A percentile compares a stretch with the other conserved stretches of the same genome.
Conservation (phyloP, 345 rosid genomes). For the Eucalyptus paniculata region DNA sequence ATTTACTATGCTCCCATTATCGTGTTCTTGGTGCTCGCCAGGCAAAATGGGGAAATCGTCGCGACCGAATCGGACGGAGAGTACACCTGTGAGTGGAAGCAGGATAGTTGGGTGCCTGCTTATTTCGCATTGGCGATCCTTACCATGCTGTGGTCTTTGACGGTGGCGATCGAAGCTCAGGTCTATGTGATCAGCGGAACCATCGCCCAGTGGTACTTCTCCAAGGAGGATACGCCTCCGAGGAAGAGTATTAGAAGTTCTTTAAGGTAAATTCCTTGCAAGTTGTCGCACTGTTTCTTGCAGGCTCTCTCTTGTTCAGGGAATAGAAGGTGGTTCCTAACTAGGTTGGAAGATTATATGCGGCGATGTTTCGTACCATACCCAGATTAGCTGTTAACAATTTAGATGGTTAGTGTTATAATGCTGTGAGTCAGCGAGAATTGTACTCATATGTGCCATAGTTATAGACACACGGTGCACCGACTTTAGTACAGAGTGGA, state of each 20-base stretch:
- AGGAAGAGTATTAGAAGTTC: conserved; percentile 61
- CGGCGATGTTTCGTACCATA: background rate
- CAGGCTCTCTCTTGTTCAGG: background rate
- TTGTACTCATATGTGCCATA: background rate
- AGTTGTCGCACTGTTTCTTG: background rate
- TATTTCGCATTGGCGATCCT: conserved; percentile 68
- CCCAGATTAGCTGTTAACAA: background rate
- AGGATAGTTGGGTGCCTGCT: conserved; percentile 90
- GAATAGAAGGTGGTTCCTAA: background rate
- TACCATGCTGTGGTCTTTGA: conserved; percentile 89
- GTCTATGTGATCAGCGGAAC: conserved; percentile 83
- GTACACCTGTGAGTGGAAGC: conserved; percentile 70
- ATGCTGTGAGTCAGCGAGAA: background rate
- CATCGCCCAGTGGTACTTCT: conserved; percentile 81
- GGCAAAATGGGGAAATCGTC: conserved; percentile 65
- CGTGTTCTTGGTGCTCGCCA: conserved; percentile 69
- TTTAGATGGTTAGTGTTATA: background rate
- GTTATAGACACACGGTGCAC: background rate
- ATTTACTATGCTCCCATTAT: conserved; percentile 62
- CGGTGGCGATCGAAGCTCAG: conserved; percentile 68
- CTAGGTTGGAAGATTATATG: background rate
- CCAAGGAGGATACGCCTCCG: conserved; percentile 61
- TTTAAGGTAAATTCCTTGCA: conserved; percentile 40
- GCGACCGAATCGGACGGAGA: conserved; percentile 36
- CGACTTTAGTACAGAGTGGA: background rate